Evolutionary conservation across 2,329 filamentous ascomycete species (phyloP), one percentile per base, ranked within the genome.

Genomic region (Periglandula ipomoeae): DNA sequence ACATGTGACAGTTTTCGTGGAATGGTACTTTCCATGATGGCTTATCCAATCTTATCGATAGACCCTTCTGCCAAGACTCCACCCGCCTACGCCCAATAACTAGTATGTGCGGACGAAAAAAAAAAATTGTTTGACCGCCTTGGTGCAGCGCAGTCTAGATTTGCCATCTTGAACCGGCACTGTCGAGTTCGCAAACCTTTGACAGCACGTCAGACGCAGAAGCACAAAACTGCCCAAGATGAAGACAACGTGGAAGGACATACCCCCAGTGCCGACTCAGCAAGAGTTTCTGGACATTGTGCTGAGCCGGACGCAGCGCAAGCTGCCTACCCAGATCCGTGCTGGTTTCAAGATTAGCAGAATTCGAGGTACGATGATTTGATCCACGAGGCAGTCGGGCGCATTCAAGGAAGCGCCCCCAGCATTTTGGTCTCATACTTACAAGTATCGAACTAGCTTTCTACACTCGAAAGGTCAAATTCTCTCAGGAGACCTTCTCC

Each of bases 221-320:
- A 51, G 24, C 37, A 44, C 43, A 48, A 19, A n/a, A 49, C 61
- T 57, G 62, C 61, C 67, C 72, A 70, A 55, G 48, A 79, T 79
- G 75, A 79, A 78, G 72, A 78, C 74, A 54, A 80, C 77, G 49
- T 84, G 80, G 80, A 84, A 84, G 66, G 83, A 87, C 64, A 94
- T 94, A 60, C 84, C 86, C 54, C 88, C 89, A 56, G 88, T 95
- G 57, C 91, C 91, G 50, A 94, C 87, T 61, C 85, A 85, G 67
- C 85, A 94, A 74, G 93, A 98, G 71, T 97, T 98, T 64, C 78
- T 98, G 60, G 93, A 98, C 70, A 96, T 98, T 66, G 90, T 97
- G 56, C 79, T 98, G 61, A 94, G 87, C 63, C 79, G 93, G 59
- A 96, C 89, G 4, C 91, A 97, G 76, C 80, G 91, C 64, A 84